Percentiles rank a stretch among this genome's conserved stretches.
Evolutionary conservation across 78 protist genomes (phyloP).

Genomic region (Dictyostelium brefeldianum): DNA sequence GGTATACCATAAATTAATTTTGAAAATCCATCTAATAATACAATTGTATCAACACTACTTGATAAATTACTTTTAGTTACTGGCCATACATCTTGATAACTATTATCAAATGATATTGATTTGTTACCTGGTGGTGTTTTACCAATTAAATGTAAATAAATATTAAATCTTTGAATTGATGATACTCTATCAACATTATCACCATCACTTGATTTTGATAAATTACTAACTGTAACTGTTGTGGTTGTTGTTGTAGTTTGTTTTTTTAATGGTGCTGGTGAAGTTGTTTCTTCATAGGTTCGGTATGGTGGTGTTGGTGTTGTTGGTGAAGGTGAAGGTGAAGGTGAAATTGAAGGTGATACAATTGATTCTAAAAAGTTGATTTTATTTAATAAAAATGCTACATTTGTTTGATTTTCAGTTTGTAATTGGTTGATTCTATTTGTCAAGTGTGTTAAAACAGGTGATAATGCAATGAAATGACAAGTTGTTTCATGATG

Average conservation of each 20-base stretch:
- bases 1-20: background rate
- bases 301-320: background rate
- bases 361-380: background rate
- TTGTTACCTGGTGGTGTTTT: background rate
- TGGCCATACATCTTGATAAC: background rate
- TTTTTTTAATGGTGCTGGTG: background rate
- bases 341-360: background rate
- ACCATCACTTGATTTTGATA: too few species aligned
- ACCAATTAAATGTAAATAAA: background rate
- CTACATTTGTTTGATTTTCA: background rate
- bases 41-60: background rate
- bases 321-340: background rate
- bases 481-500: background rate
- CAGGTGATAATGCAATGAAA: background rate
- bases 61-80: background rate
- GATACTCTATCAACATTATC: background rate
- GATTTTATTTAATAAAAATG: background rate
- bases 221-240: background rate
- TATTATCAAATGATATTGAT: background rate
- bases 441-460: background rate
- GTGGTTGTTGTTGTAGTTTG: background rate
- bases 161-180: background rate
- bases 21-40: slow-evolving; percentile 3
- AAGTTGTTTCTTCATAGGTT: background rate
- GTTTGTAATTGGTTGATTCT: background rate